Evolutionary conservation across 768 basidiomycete genomes (phyloP), one percentile per base, ranked within the genome.

Genomic region (Grammothele lineata): DNA sequence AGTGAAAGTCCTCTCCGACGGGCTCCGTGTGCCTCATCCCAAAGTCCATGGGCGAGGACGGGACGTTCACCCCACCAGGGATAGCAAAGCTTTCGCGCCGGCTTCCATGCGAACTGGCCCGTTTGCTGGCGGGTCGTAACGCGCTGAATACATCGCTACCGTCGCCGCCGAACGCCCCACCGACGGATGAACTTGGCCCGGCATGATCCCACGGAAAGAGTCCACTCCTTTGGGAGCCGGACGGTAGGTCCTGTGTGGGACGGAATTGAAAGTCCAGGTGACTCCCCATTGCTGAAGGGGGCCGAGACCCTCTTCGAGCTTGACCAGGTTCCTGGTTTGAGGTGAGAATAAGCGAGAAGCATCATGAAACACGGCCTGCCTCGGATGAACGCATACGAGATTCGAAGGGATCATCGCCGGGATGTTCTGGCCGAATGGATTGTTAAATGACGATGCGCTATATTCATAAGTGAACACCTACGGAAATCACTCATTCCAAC

Each of bases 191-290:
- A 42, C 82, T 86, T 33, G 70, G 71, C 3, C 81, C 85, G 4
- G 75, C 87, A 60, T 90, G 77, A 58, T 91, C 87, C 88, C 88
- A 92, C 5, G 89, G 88, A 60, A 89, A 89, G 24, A 90, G 60
- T 8, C 83, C 80, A 53, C 80, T 85, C 26, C 75, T 71, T 57
- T 87, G 86, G 17, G 85, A 86, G 23, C 70, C 76, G 37, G 69
- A 67, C 34, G 66, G 62, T 25, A 63, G 62, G 33, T 70, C 68
- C 23, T 67, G 61, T 9, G 63, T 54, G 27, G 63, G 70, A 5
- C 73, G 44, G 37, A 76, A 40, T 12, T 54, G 75, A 40, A 77
- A 56, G 11, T 70, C 75, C 35, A 84, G 65, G 47, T 79, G 66
- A 40, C 71, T 75, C 30, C 74, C 77, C 21, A 76, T 50, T 8